Evolutionary conservation across 2,329 filamentous ascomycete species (phyloP), one percentile per base, ranked within the genome.

Genomic region (Colletotrichum neosansevieriae): DNA sequence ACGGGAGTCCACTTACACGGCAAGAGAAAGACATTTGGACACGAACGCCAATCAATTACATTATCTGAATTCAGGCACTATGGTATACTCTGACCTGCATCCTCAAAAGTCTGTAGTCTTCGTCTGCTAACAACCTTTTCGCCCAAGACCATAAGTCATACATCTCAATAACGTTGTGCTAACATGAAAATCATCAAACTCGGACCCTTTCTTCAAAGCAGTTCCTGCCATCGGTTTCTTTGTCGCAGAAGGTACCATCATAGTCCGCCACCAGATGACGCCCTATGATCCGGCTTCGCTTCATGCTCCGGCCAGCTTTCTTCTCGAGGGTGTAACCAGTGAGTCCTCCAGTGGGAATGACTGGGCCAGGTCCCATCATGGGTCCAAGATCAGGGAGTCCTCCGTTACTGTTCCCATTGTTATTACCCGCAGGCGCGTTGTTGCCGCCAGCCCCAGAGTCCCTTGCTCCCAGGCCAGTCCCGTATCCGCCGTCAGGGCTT

Each of bases 221-320:
- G 4, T 47, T 53, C 3, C 10, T 45, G 12, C 3, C 9, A 2
- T 17, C 53, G 24, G 21, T 3, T n/a, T 11, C 47, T 15, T 34
- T 29, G n/a, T 47, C 32, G 7, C 21, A 15, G 21, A 38, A 58
- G 1, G 40, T 6, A 17, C 36, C 53, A 11, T 49, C 53, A n/a
- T 40, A 29, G 9, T 49, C 63, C 2, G 53, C 59, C 47, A 47
- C 53, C 47, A 15, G 51, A 45, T 63, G 66, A 15, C 65, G 61
- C 44, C 42, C 57, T 42, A 69, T 67, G 56, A 69, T 61, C 34
- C 66, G 58, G 56, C 61, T 69, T 32, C 63, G 66, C 66, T 61
- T 69, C 62, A 56, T 54, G 42, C 42, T 57, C 15, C 54, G 61
- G 49, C 19, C 0, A 13, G 13, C 57, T 19, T 54, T 47, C 12